Evolutionary conservation across 2,329 filamentous ascomycete genomes (phyloP), one percentile per base, ranked within the genome.

Genomic region (Ascochyta clinopodiicola): DNA sequence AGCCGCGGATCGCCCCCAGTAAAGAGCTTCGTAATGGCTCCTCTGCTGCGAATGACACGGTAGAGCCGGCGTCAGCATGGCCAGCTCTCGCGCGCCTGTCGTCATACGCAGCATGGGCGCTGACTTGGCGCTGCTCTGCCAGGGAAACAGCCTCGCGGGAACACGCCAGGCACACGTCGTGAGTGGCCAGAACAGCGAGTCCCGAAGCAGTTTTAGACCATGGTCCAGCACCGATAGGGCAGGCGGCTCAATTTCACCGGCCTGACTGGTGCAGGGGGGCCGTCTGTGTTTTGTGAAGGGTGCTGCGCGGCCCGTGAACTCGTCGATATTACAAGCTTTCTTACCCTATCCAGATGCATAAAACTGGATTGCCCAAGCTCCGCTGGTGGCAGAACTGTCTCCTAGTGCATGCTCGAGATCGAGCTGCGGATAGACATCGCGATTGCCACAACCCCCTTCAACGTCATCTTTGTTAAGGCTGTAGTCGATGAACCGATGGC

Each of bases 401-500:
- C 57, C 54, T 67, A 64, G 62, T 64, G 52, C 51, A 56, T 63
- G 55, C 54, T 64, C 56, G 59, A 51, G 64, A 72, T 73, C 70
- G 68, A 67, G 51, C 55, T 63, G 59, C 61, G 56, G 57, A 64
- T 58, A 57, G 60, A 49, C 58, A 71, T 73, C 68, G 56, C 64
- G 61, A 72, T 72, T 60, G 51, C 61, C 55, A 63, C 46, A 58
- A 55, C 35, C 44, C 48, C 51, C 44, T 40, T 50, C 49, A 61
- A 73, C 72, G 72, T 75, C 72, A 75, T 73, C 61, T 55, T 32
- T 64, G 62, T 64, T 56, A 64, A 63, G 55, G 44, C 58, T 66
- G 57, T 58, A 43, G 56, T 46, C 57, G 56, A 47, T 47, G 50
- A 43, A 43, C 52, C 36, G 42, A 57, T 61, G 67, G 61, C 67